These are phyloP conservation scores for Escallonia rubra DNA, from an alignment of 129 eudicot genomes.

Conservation along the genomic window DNA sequence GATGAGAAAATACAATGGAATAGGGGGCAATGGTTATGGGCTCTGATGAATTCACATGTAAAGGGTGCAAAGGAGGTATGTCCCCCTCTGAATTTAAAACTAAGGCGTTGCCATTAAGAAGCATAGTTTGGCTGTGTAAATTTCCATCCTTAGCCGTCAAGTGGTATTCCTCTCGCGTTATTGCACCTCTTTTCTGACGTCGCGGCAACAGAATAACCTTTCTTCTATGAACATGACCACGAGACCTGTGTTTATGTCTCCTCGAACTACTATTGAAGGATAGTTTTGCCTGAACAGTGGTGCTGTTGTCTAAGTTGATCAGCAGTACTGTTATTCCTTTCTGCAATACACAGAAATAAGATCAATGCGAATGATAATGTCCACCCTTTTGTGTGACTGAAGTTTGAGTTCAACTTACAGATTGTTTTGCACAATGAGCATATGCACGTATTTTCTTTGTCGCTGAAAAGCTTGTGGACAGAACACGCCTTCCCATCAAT, in stretches of 20 bases:
- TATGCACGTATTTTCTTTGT: conserved; percentile 75
- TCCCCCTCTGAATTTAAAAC: conserved; percentile 41
- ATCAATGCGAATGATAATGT: conserved; percentile 2
- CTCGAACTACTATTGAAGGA: conserved; percentile 24
- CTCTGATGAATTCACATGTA: conserved; percentile 43
- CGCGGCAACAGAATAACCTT: conserved; percentile 22
- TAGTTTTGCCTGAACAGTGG: conserved; percentile 40
- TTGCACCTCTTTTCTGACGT: conserved; percentile 6
- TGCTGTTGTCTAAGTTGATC: conserved; percentile 66
- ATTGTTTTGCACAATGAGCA: conserved; percentile 82
- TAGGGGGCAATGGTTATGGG: conserved; percentile 52
- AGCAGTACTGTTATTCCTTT: conserved; percentile 54
- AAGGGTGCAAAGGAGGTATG: conserved; percentile 55
- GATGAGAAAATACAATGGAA: conserved; percentile 64
- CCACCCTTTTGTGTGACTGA: neutral
- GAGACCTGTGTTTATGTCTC: conserved; percentile 27
- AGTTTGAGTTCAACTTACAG: conserved; percentile 46
- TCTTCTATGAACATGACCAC: conserved; percentile 25
- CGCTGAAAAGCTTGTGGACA: conserved; percentile 56
- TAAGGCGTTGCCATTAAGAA: conserved; percentile 60
- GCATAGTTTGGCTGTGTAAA: conserved; percentile 65
- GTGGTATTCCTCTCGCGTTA: conserved; percentile 64
- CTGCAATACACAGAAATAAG: conserved; percentile 40
- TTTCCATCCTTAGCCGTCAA: conserved; percentile 71
- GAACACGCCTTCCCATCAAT: conserved; percentile 79